Base-by-base conservation (phyloP, 2,329 filamentous ascomycete species). In the Cordyceps javanica region DNA sequence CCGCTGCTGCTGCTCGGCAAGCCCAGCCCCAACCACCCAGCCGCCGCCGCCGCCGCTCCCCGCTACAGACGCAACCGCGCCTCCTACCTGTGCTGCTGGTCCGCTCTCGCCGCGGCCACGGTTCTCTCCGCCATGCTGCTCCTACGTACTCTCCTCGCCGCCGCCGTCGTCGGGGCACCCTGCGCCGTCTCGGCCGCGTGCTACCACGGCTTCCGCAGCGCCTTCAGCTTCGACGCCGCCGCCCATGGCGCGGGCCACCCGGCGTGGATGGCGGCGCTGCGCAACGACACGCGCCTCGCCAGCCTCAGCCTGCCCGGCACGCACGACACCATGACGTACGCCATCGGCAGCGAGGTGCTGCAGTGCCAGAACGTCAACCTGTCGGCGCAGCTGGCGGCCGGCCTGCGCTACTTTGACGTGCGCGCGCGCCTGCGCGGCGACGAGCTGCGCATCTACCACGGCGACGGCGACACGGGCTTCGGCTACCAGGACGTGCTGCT, bases 291-390 rank as follows among this genome's bases (percentile, higher is more conserved):
- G 36, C 69, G 67, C 46, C 66, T 81, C 34, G 70, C 75, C 32
- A 71, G 67, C 52, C 70, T 81, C 42, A 78, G 77, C 46, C 73
- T 81, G 59, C 79, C 78, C 0, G 79, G 79, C 30, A 80, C 78
- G 2, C 78, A 81, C 67, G 78, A 81, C 65, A 80, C 78, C 25
- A 75, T 81, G 74, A 80, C 79, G 19, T 77, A 75, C 61, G 64
- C 67, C 45, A 68, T 77, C 57, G 62, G 59, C 28, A 62, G 65
- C 44, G 67, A 71, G 58, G 57, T 60, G 9, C 71, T 75, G 52
- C 73, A 77, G 64, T 80, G 77, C 64, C 79, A 82, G 67, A 79
- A 78, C 63, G 70, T 70, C 62, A 72, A 72, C 61, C 69, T 82
- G 23, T 62, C 59, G 14, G 69, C 68, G 16, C 79, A 81, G 66